Conservation (phyloP, 495 filamentous ascomycete genomes). For the Daldinia bambusicola region DNA sequence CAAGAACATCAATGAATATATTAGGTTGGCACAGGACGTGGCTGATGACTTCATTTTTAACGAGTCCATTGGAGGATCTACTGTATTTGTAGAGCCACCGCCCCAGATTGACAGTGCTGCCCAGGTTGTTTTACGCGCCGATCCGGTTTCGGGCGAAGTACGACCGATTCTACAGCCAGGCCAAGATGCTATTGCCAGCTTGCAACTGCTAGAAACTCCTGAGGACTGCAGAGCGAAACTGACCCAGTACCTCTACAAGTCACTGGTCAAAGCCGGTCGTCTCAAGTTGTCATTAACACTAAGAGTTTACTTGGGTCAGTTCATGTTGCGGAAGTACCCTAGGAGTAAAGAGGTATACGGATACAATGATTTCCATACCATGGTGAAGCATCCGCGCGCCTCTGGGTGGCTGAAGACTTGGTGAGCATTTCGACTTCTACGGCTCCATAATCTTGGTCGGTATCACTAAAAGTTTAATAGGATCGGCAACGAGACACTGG, state of each 20-base stretch:
- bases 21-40: conserved; percentile 44
- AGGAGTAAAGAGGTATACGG: conserved; percentile 51
- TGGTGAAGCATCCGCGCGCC: conserved; percentile 53
- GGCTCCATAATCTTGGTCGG: conserved; percentile 2
- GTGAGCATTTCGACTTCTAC: conserved; percentile 43
- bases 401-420: conserved; percentile 48
- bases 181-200: neutral
- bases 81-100: conserved; percentile 43
- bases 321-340: conserved; percentile 60
- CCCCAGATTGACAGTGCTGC: conserved; percentile 6
- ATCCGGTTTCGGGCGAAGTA: conserved; percentile 9
- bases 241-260: conserved; percentile 32
- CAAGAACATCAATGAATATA: conserved; percentile 16
- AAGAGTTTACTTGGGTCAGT: conserved; percentile 66
- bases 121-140: conserved; percentile 26
- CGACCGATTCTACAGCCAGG: conserved; percentile 19
- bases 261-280: conserved; percentile 39
- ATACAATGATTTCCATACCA: conserved; percentile 61
- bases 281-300: conserved; percentile 57
- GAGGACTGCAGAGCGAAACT: conserved; percentile 32
- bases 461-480: conserved; percentile 28
- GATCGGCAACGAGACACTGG: conserved; percentile 38
- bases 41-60: conserved; percentile 41
- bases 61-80: neutral
- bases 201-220: neutral